These are phyloP conservation scores for Podospora tetraspora DNA, from an alignment of 495 filamentous ascomycete genomes.

Conservation along the genomic window DNA sequence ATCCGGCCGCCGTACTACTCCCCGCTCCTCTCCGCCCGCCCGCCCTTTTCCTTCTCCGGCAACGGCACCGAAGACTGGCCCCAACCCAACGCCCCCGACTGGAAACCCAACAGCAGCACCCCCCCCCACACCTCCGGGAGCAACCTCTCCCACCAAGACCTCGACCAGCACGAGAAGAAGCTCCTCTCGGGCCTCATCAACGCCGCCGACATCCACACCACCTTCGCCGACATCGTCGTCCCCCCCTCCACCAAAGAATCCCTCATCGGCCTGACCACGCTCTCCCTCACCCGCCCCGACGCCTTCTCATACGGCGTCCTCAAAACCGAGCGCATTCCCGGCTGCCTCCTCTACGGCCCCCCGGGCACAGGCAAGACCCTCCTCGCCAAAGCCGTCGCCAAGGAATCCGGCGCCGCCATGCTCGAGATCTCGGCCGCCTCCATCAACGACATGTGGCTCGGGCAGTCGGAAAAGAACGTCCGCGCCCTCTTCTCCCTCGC, in stretches of 20 bases:
- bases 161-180: constrained; percentile 68
- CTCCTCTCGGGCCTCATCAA: constrained; percentile 77
- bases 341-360: constrained; percentile 86
- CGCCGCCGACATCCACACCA: constrained; percentile 73
- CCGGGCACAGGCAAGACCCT: constrained; percentile 96
- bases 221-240: constrained; percentile 78
- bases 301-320: constrained; percentile 95
- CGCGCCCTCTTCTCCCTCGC: constrained; percentile 87
- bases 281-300: constrained; percentile 84
- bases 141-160: constrained; percentile 7
- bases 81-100: background rate
- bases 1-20: constrained; percentile 30
- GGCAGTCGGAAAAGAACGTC: constrained; percentile 95
- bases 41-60: constrained; percentile 1
- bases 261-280: constrained; percentile 79
- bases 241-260: constrained; percentile 79
- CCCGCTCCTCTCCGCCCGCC: constrained; percentile 16
- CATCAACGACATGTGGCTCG: constrained; percentile 94
- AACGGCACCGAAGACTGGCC: constrained; percentile 10
- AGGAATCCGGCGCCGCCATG: constrained; percentile 83
- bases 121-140: background rate
- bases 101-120: background rate
- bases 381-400: constrained; percentile 91
- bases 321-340: constrained; percentile 83
- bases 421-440: constrained; percentile 56